Evolutionary conservation across 78 protist species (phyloP).

Genomic region (Dictyostelium citrinum): DNA sequence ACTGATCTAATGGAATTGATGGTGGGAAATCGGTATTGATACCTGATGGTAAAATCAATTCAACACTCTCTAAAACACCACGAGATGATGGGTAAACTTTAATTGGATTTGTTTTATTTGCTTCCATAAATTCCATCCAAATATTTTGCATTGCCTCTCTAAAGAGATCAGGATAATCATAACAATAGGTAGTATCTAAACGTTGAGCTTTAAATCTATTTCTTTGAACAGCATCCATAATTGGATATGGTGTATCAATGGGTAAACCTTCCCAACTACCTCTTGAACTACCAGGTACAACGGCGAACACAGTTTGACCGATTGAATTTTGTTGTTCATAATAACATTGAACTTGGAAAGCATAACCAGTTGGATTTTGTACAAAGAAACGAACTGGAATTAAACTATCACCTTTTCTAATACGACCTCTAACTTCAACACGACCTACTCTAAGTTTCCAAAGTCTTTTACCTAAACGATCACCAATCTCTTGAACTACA

Average conservation of each 20-base stretch:
- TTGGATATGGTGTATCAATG: slow-evolving; percentile 85
- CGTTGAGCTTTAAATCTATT: slow-evolving; percentile 88
- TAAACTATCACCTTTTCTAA: background rate
- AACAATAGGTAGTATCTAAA: slow-evolving; percentile 90
- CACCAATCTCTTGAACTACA: slow-evolving; percentile 48
- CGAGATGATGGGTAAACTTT: slow-evolving; percentile 29
- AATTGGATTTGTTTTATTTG: slow-evolving; percentile 4
- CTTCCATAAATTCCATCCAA: slow-evolving; percentile 81
- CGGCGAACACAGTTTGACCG: slow-evolving; percentile 32
- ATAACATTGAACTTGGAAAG: slow-evolving; percentile 80
- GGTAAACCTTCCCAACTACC: slow-evolving; percentile 81
- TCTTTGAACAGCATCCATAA: slow-evolving; percentile 60
- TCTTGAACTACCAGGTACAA: slow-evolving; percentile 58
- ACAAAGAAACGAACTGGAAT: slow-evolving; percentile 80
- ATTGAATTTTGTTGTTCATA: slow-evolving; percentile 53
- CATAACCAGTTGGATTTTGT: slow-evolving; percentile 81
- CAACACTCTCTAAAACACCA: slow-evolving; percentile 54
- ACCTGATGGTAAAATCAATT: slow-evolving; percentile 21
- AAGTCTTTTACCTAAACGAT: slow-evolving; percentile 82
- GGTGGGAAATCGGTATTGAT: slow-evolving; percentile 13
- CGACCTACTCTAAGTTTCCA: slow-evolving; percentile 84
- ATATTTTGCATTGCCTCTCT: slow-evolving; percentile 79
- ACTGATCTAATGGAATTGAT: slow-evolving; percentile 14
- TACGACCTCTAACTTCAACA: slow-evolving; percentile 86
- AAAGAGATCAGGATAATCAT: slow-evolving; percentile 94